Evolutionary conservation across 1,284 basidiomycete species (phyloP).

Genomic region (Heliocybe sulcata): DNA sequence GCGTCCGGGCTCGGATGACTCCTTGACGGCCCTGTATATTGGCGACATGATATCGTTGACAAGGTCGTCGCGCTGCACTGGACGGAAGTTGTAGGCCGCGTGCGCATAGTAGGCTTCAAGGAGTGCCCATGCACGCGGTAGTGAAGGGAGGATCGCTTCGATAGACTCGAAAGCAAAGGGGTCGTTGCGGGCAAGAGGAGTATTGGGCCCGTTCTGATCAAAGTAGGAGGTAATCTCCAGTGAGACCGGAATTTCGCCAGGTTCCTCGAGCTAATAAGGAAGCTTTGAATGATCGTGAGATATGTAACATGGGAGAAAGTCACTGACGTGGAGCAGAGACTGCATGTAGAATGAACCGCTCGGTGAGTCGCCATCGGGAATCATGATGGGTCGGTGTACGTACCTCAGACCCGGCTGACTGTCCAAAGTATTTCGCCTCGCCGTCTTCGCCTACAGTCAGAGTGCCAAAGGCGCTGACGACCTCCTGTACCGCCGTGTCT

Average conservation of each 20-base stretch:
- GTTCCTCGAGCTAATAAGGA: neutral
- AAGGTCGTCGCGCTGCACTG: neutral
- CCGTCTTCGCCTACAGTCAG: neutral
- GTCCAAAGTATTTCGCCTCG: neutral
- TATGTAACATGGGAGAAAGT: neutral
- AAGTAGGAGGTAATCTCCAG: neutral
- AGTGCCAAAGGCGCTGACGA: slow-evolving; percentile 3
- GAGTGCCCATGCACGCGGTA: neutral
- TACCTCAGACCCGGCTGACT: neutral
- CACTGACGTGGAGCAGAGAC: neutral
- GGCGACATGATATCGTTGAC: neutral
- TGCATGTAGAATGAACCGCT: neutral
- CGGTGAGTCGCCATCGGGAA: neutral
- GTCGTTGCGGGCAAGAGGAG: neutral
- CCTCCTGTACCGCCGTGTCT: slow-evolving; percentile 11
- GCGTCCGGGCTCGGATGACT: neutral
- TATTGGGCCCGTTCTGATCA: neutral
- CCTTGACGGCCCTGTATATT: neutral
- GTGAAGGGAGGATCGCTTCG: neutral
- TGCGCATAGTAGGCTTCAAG: neutral
- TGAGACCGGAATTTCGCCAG: too few relatives aligned
- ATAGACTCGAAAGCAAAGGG: neutral
- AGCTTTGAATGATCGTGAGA: neutral
- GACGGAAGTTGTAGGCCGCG: neutral
- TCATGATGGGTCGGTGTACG: neutral